These are phyloP conservation scores for Lepiota subincarnata DNA, from an alignment of 768 basidiomycete species.

Conservation along the genomic window DNA sequence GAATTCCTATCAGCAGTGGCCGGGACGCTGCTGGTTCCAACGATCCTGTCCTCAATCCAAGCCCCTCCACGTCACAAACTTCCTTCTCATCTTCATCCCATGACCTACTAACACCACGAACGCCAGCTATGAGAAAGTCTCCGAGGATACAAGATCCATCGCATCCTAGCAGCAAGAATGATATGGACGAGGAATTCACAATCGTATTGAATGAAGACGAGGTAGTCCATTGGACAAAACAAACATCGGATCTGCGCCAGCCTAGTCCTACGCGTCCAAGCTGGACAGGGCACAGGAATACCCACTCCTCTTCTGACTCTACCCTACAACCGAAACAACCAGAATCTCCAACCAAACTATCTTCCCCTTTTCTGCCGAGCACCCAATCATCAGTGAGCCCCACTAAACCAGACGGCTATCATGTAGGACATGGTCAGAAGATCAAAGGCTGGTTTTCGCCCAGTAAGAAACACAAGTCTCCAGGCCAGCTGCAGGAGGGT, in stretches of 20 bases:
- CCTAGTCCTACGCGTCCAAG: constrained; percentile 8
- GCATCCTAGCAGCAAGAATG: not conserved
- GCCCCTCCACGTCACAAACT: constrained; percentile 5
- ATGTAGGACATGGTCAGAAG: not conserved
- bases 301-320: not conserved
- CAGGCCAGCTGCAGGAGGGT: not conserved
- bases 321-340: not conserved
- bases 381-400: constrained; percentile 4
- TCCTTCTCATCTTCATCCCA: constrained; percentile 4
- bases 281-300: not conserved
- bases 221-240: constrained; percentile 7
- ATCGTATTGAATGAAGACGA: constrained; percentile 8
- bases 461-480: not conserved
- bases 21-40: not conserved
- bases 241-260: constrained; percentile 9
- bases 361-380: not conserved
- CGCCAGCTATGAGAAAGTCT: not conserved
- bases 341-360: not conserved
- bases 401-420: not conserved
- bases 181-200: constrained; percentile 4
- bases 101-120: not conserved
- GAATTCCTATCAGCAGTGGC: not conserved
- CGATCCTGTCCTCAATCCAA: not conserved
- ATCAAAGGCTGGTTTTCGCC: not conserved
- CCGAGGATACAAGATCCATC: not conserved